Base-by-base conservation (phyloP, 164 flowering plant genomes). In the Dillenia suffruticosa region DNA sequence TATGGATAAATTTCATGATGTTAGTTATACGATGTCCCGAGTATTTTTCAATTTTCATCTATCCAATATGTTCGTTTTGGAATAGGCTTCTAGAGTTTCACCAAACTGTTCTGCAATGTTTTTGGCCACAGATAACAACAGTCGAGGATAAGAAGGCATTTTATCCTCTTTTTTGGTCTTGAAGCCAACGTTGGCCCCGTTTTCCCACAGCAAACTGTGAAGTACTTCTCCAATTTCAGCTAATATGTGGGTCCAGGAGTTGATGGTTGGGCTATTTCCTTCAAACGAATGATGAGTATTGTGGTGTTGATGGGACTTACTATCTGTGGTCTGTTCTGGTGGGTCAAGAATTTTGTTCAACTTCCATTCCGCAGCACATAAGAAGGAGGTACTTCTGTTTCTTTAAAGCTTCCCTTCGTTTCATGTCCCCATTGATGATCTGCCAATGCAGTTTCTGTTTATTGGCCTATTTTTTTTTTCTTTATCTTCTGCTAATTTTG, bases 121-220 rank as follows among this genome's bases (percentile, higher is more conserved):
- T 19, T 58, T 43, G 56, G 49, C 44, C 77, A 77, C 89, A 94
- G 98, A 94, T 94, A 57, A 94, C 98, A 44, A 91, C 93, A 3
- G 80, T 94, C 46, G 97, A 94, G 0, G 98, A 94, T 77, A 96
- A 96, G 10, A 91, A 91, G 72, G 74, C 68, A 60, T 89, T 94
- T 79, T 94, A 94, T 59, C 96, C 98, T 24, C 77, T n/a, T 94
- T 50, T 91, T 94, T 72, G 96, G 97, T 15, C 97, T 94, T 45
- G 98, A 97, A 61, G 98, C 98, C 54, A 94, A 94, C 69, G 76
- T 94, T 61, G 98, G 96, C 15, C 97, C 91, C 58, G 69, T 94
- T 67, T 94, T 94, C 80, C 91, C 98, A 0, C 97, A 97, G n/a
- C 78, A 96, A 58, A 91, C 98, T 10, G 98, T 94, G 72, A 94